Percentiles rank a stretch among this genome's conserved stretches.
Conservation (phyloP, 768 basidiomycete species). For the Calocera viscosa region DNA sequence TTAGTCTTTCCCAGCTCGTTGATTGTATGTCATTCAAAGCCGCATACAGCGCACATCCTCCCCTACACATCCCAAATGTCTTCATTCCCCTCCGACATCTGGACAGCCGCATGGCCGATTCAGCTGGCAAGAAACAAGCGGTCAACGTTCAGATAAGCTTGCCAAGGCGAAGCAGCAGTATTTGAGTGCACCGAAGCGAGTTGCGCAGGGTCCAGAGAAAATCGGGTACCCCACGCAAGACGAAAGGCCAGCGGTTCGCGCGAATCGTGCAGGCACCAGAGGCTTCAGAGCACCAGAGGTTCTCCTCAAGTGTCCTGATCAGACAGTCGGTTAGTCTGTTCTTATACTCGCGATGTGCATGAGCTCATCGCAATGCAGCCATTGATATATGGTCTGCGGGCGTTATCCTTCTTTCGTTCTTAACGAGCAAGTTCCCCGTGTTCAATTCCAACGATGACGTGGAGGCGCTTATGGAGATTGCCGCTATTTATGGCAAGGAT, state of each 20-base stretch:
- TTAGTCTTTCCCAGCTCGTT: constrained; percentile 31
- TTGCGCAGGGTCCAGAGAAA: constrained; percentile 38
- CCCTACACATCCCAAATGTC: constrained; percentile 11
- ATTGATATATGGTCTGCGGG: constrained; percentile 96
- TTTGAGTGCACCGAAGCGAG: neutral
- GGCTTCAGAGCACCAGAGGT: constrained; percentile 98
- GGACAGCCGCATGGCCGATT: constrained; percentile 59
- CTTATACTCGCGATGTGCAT: constrained; percentile 5
- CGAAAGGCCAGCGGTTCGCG: constrained; percentile 70
- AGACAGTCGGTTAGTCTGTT: constrained; percentile 62
- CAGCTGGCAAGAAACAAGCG: constrained; percentile 8
- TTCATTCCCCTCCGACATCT: constrained; percentile 55
- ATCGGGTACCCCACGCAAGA: constrained; percentile 74
- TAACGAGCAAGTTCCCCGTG: constrained; percentile 83
- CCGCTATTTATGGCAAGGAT: constrained; percentile 67
- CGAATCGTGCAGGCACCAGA: constrained; percentile 91
- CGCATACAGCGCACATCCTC: neutral
- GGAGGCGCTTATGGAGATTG: constrained; percentile 92
- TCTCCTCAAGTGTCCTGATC: constrained; percentile 82
- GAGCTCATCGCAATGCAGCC: constrained; percentile 37
- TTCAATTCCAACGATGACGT: constrained; percentile 90
- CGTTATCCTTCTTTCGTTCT: constrained; percentile 81
- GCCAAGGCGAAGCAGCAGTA: constrained; percentile 6
- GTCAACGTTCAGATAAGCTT: constrained; percentile 13
- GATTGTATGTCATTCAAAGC: neutral